Base-by-base conservation (phyloP, 371 early-diverging fungal species). In the Dichotomocladium elegans region DNA sequence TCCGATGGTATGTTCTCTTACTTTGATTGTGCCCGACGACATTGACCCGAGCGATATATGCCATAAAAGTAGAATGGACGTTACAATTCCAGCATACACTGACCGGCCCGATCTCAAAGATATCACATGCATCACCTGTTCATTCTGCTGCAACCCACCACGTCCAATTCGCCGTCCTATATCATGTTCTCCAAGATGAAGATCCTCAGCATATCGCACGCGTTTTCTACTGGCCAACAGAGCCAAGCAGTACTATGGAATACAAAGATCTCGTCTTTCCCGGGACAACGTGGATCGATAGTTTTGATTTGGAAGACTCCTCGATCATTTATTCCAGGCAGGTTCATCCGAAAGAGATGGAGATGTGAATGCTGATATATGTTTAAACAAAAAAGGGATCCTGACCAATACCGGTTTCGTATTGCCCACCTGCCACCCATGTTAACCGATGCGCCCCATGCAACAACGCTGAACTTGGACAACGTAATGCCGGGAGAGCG, bases 261-360 rank as follows among this genome's bases (percentile, higher is more conserved):
- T 71, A 66, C 51, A 74, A 68, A 44, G 72, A 76, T 55, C 42
- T 70, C 7, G 15, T 52, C 15, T 51, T 76, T 41, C 76, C 70
- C 26, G 76, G 76, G 1, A 56, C 64, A 10, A 72, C 64, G 0
- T 72, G 70, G 70, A 60, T 72, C 17, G 34, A 64, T 14, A 15
- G 63, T 9, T 64, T 76, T 19, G 61, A 64, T 7, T 37, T 76
- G 10, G 68, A 76, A 48, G 31, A 61, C 0, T 47, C 64, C 25
- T 55, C 60, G 1, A 48, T 76, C 7, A 24, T 76, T 5, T 69
- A 68, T 55, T 58, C 72, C 12, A 58, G 75, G 75, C 69, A 71
- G 49, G 24, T 34, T 17, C 21, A n/a, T n/a, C n/a, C n/a, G n/a
- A n/a, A n/a, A n/a, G n/a, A n/a, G n/a, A n/a, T n/a, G n/a, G n/a